These are phyloP conservation scores for Keqinozyma sinolaborantium DNA, from an alignment of 1,139 yeast genomes.

Conservation along the genomic window DNA sequence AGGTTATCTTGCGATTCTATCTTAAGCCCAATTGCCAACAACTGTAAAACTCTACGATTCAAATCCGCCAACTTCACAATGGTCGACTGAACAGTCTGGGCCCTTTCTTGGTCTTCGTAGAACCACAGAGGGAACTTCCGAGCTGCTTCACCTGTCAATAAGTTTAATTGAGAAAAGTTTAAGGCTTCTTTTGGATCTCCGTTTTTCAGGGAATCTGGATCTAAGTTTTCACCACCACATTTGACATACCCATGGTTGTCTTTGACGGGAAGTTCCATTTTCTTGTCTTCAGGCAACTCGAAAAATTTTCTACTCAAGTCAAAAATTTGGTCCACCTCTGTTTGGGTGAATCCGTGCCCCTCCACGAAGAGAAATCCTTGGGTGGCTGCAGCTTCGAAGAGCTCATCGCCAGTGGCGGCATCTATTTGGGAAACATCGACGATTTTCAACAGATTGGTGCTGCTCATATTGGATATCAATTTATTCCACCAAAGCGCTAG, in stretches of 20 bases:
- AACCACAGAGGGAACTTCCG: constrained; percentile 45
- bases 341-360: constrained; percentile 62
- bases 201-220: constrained; percentile 39
- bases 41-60: constrained; percentile 37
- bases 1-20: constrained; percentile 40
- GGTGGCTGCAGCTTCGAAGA: constrained; percentile 61
- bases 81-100: constrained; percentile 26
- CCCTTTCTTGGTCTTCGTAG: constrained; percentile 25
- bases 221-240: constrained; percentile 57
- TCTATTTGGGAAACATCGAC: constrained; percentile 54
- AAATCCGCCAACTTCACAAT: constrained; percentile 40
- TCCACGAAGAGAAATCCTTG: constrained; percentile 74
- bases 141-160: constrained; percentile 31
- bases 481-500: too few relatives aligned
- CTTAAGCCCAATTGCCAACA: constrained; percentile 59
- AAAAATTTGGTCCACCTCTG: constrained; percentile 56
- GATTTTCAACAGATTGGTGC: constrained; percentile 40
- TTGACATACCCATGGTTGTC: constrained; percentile 63
- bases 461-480: constrained; percentile 4
- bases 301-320: constrained; percentile 55
- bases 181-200: constrained; percentile 65
- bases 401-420: constrained; percentile 42
- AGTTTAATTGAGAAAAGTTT: constrained; percentile 41
- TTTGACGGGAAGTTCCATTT: constrained; percentile 42
- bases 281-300: constrained; percentile 46